Base-by-base conservation (phyloP, 768 basidiomycete genomes). In the Coprinellus micaceus region DNA sequence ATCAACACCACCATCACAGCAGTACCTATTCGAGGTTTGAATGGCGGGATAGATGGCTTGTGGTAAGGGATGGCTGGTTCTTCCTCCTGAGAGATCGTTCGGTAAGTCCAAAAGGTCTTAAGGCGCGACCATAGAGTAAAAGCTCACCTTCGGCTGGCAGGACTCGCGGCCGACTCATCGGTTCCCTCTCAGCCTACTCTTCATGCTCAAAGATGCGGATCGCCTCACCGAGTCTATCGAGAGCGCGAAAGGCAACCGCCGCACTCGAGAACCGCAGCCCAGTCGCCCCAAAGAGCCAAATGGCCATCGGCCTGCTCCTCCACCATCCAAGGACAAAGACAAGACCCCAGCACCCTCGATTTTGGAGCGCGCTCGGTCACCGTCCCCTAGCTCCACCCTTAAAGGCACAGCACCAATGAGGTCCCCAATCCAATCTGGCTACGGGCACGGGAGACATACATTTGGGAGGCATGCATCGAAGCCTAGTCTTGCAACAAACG, bases 41-140 rank as follows among this genome's bases (percentile, higher is more conserved):
- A 49, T 89, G 88, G 88, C 76, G 78, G 41, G 74, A 81, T 17
- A 70, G 84, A 3, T 87, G 84, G 81, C 71, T 83, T 43, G 72
- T 87, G n/a, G 77, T 89, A 26, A 72, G 76, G 52, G 77, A 82
- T 22, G 86, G 84, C 0, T 62, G 73, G 21, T 65, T 89, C n/a
- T 74, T 69, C 50, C 64, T 89, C 15, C 82, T 74, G 61, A 82
- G 78, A 62, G 74, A 79, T 24, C 75, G 78, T 26, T 68, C 75
- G 57, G 88, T 87, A 62, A 53, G 78, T 72, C 24, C 25, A 11
- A 10, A 7, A 13, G 52, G 50, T 45, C 25, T 36, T n/a, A n/a
- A n/a, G n/a, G n/a, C n/a, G n/a, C n/a, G n/a, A n/a, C n/a, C n/a
- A n/a, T n/a, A 21, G 19, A 49, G 44, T 41, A 24, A 15, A n/a